Conservation (phyloP, 768 basidiomycete genomes). For the Russula sp. region DNA sequence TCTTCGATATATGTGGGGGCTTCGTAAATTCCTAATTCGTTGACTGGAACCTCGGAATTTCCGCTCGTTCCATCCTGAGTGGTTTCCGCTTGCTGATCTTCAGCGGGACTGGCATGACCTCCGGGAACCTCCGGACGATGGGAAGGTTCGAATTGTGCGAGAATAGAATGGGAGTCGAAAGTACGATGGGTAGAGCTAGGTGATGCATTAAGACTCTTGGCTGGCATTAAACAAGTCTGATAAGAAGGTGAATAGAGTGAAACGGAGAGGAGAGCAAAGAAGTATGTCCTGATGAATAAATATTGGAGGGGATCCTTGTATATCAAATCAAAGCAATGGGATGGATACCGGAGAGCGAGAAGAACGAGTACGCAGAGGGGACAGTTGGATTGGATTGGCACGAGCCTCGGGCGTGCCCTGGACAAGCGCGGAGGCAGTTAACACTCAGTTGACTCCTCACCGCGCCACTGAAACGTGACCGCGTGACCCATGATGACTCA, state of each 20-base stretch:
- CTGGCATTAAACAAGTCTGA: conserved; percentile 29
- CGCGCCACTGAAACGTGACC: not conserved
- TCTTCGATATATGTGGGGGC: conserved; percentile 3
- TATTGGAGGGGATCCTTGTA: conserved; percentile 7
- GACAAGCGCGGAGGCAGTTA: not conserved
- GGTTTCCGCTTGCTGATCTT: not conserved
- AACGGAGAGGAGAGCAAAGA: not conserved
- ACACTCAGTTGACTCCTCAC: not conserved
- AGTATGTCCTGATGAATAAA: conserved; percentile 17
- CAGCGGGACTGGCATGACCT: not conserved
- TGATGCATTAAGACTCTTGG: conserved; percentile 25
- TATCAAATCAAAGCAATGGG: not conserved
- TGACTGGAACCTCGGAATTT: conserved; percentile 4
- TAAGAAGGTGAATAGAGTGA: not conserved
- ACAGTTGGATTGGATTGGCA: not conserved
- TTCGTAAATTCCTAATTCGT: conserved; percentile 24
- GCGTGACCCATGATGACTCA: not conserved
- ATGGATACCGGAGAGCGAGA: not conserved
- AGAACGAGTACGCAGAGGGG: not conserved
- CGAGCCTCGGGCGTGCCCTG: conserved; percentile 7
- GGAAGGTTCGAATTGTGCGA: conserved; percentile 24
- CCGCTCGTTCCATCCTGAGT: not conserved
- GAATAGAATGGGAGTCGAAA: conserved; percentile 21
- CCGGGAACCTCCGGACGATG: not conserved
- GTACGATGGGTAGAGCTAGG: conserved; percentile 16